phyloP scores from a whole-genome alignment of 352 stramenopile species.

The Albugo candida region DNA sequence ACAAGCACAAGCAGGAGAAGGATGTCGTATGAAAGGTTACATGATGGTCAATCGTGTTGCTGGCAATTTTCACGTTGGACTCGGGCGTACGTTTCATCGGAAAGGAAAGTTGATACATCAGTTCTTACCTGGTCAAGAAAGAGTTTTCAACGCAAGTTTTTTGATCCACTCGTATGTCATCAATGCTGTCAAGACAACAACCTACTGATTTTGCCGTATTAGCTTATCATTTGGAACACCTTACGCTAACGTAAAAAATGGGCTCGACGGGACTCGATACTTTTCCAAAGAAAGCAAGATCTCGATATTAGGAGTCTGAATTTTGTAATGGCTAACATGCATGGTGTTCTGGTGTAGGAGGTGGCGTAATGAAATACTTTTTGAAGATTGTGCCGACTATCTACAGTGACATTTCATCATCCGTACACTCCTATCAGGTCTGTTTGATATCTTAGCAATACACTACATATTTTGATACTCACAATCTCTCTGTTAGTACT shows the following conservation, averaged over 20 bases:
- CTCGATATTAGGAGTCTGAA: neutral
- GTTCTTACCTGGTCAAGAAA: constrained; percentile 57
- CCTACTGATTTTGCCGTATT: no score
- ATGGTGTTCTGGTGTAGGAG: constrained; percentile 14
- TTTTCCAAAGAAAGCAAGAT: constrained; percentile 10
- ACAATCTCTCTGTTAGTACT: constrained; percentile 23
- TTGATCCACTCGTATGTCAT: constrained; percentile 32
- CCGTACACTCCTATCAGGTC: constrained; percentile 53
- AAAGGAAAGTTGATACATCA: constrained; percentile 63
- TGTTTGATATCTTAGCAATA: neutral
- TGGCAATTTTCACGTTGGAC: constrained; percentile 69
- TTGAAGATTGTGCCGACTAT: constrained; percentile 79
- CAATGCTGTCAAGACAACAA: neutral
- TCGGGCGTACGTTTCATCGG: constrained; percentile 63
- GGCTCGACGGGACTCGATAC: constrained; percentile 39
- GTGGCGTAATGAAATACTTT: constrained; percentile 74
- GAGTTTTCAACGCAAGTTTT: constrained; percentile 63
- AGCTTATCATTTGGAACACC: constrained; percentile 50
- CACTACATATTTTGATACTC: neutral
- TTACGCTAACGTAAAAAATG: constrained; percentile 15
- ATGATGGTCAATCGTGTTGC: constrained; percentile 76
- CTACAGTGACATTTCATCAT: constrained; percentile 51
- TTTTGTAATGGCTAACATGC: neutral
- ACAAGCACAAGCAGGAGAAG: constrained; percentile 55
- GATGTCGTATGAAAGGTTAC: constrained; percentile 54